Base-by-base conservation (phyloP, 1,284 basidiomycete genomes). In the Boletus mariae region DNA sequence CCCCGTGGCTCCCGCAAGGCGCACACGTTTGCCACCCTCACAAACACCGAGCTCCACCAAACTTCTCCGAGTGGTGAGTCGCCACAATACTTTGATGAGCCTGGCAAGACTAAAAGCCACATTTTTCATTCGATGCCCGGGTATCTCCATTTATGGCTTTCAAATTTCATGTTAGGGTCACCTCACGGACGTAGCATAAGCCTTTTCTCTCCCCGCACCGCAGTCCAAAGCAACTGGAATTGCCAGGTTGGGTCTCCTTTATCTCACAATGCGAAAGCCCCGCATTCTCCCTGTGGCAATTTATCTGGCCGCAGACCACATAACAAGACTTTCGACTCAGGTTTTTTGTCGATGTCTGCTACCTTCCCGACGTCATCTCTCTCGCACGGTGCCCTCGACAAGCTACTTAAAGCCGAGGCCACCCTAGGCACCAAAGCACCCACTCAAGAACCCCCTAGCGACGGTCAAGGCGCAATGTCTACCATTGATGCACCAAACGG, bases 141-240 rank as follows among this genome's bases (percentile, higher is more conserved):
- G 52, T 52, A 57, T 58, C 58, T 58, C 47, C 49, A 45, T 56
- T 57, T 12, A 56, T 56, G 50, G 43, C 28, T 47, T 43, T 57
- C 59, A 45, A 59, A 67, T 62, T 51, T 56, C 55, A 55, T 63
- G 48, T 42, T 55, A 69, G 69, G 50, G 51, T 59, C 63, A 57
- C 62, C 61, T 60, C 68, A 63, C 61, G 66, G 66, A 45, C 66
- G 69, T 56, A 68, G 66, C 56, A 66, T 70, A 34, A 71, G 66
- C 53, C 66, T 69, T n/a, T 65, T 59, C 51, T 70, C 63, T 57
- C 63, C 66, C 59, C 65, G 58, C 48, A 58, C 58, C 61, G 63
- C 65, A 65, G 59, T 17, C n/a, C 56, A 57, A 59, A 57, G 46
- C 51, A 53, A 57, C 47, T 53, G 49, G 55, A 58, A 57, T 58